Base-by-base conservation (phyloP, 164 flowering plant species). In the Houttuynia cordata region DNA sequence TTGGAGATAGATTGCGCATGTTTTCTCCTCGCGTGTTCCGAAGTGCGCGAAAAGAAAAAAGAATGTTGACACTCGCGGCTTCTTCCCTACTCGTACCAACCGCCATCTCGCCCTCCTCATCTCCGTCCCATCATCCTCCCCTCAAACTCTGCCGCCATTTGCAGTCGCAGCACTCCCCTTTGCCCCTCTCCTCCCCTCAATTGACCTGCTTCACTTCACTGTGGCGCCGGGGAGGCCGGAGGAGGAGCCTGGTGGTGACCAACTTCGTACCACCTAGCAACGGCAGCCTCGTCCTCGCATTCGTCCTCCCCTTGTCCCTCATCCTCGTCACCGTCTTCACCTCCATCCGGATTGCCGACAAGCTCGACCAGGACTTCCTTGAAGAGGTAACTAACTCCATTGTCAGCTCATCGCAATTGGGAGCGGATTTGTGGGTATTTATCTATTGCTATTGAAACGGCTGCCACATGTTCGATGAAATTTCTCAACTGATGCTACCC, bases 241-340 rank as follows among this genome's bases (percentile, higher is more conserved):
- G 49, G 56, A 24, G 62, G 56, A 53, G 60, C 10, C 55, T 37
- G 42, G 58, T 60, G 45, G 67, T 72, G 58, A 62, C 61, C 25
- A 24, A 61, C 8, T 70, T 65, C 3, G 73, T 64, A 19, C 70
- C 67, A 3, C 70, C 66, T 10, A 67, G 70, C 68, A 56, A 62
- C 19, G 58, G 58, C 56, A 73, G 63, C 66, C 81, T 78, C 61
- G 42, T 83, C 19, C 78, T 82, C 56, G 98, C 93, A 0, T 82
- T 88, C 61, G 66, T 79, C 21, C 67, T 92, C 24, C 98, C 96
- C 0, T 61, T 87, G 49, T 76, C 98, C 57, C 91, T 92, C 58
- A 72, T 92, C 53, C 73, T 68, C 21, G 74, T 69, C 66, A 92
- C 98, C 57, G 52, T 84, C 70, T 77, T 92, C 70, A 71, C 87